Evolutionary conservation across 2,329 filamentous ascomycete species (phyloP), one percentile per base, ranked within the genome.

Genomic region (Fusarium circinatum): DNA sequence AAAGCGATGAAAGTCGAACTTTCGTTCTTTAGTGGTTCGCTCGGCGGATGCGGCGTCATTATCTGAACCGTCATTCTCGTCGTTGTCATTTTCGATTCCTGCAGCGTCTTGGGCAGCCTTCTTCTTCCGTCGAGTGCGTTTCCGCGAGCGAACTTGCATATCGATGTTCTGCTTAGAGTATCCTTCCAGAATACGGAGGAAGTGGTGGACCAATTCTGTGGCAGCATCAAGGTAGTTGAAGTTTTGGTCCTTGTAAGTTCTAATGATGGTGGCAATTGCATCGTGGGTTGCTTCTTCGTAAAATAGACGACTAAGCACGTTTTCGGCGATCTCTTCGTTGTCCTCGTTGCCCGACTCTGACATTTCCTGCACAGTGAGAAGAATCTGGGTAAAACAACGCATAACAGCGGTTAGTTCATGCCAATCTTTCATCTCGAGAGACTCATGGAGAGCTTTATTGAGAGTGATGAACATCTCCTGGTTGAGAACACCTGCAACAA

Each of bases 281-380:
- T 99, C 96, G 78, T 99, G 95, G 0, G 95, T 98, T 1, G 94
- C 90, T 79, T 98, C 95, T 82, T 99, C 96, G 83, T 99, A 99
- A 81, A 99, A 99, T n/a, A 99, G 94, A 70, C 96, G 94, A 78
- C 93, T 97, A 59, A 98, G 90, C 18, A 97, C 98, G 76, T 99
- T 99, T 80, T 99, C 96, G 1, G 96, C 96, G 80, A 99, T 98
- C 77, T 98, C 96, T 79, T 97, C 93, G 75, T 99, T 94, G n/a
- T 98, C 95, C 71, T 98, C 95, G 36, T 94, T 89, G 2, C 89
- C 88, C 3, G 94, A 96, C 52, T 93, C 90, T 4, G 91, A 87
- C 95, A 99, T 98, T 70, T 97, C 94, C 78, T 98, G 95, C 5
- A 98, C 93, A 0, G 95, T 98, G 32, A 98, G 87, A 26, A 98